Base-by-base conservation (phyloP, 768 basidiomycete species). In the Megacollybia marginata region DNA sequence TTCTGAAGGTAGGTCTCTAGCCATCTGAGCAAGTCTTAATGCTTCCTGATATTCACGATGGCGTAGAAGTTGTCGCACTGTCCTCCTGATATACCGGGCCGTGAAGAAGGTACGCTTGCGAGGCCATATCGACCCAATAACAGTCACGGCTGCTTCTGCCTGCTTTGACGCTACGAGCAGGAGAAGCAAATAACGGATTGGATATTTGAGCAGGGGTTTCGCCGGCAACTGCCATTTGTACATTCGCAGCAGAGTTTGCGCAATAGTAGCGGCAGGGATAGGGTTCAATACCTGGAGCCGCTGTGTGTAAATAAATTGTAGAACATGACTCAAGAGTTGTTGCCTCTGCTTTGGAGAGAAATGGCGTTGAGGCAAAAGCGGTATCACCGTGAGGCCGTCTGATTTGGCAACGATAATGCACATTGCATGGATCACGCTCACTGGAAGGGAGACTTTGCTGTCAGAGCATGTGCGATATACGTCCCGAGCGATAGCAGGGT, bases 181-280 rank as follows among this genome's bases (percentile, higher is more conserved):
- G 28, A 58, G 58, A 49, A 80, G 61, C 23, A 77, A 67, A 46
- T 70, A 74, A 10, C 76, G 71, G 33, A 82, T 58, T n/a, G 71
- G 73, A 54, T 73, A 71, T 48, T 74, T 74, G 52, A 60, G 54
- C 11, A 49, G 51, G 8, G 54, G 50, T 7, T 34, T 33, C 0
- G 67, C 59, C 0, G 74, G 74, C 15, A 55, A 54, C 4, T 56
- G 61, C 3, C 57, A 57, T 9, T 52, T 42, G 50, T 75, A 81
- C 33, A 76, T 50, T 2, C 55, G 57, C 42, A 51, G 53, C 34
- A 81, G 57, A 6, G 58, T 58, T n/a, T 68, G 51, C 10, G 61
- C 65, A 20, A 82, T 46, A 5, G 59, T 53, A 19, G 57, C 50
- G n/a, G 68, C 66, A 23, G 69, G 56, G 5, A 47, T 45, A 5